A percentile compares a stretch with the other conserved stretches of the same genome.
Evolutionary conservation across 768 basidiomycete species (phyloP).

Genomic region (Xerocomus potaroensis): DNA sequence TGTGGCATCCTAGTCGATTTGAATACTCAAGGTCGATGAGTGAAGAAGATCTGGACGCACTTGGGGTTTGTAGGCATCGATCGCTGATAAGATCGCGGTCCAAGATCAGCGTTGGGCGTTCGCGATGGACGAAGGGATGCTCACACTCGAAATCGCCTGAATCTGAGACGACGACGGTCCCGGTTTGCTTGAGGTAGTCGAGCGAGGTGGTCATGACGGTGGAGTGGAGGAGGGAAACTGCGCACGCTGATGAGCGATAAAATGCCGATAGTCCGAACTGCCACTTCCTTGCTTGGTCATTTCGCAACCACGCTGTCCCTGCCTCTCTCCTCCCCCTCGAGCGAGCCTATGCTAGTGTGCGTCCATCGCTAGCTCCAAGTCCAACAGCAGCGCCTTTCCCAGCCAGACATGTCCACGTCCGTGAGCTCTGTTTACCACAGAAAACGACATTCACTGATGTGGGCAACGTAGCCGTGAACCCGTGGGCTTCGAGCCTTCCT

Average conservation of each 20-base stretch:
- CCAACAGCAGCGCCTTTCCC: too few species aligned
- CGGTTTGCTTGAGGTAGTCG: slow-evolving; percentile 82
- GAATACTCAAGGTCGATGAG: slow-evolving; percentile 3
- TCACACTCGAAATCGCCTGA: slow-evolving; percentile 91
- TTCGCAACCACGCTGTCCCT: not conserved
- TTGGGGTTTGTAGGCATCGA: slow-evolving; percentile 96
- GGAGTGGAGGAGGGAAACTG: not conserved
- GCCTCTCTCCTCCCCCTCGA: not conserved
- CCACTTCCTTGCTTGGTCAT: slow-evolving; percentile 5
- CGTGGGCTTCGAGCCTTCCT: too few species aligned
- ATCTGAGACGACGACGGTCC: slow-evolving; percentile 96
- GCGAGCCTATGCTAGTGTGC: too few species aligned
- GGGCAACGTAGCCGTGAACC: too few species aligned
- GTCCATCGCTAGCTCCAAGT: too few species aligned
- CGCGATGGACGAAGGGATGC: slow-evolving; percentile 12
- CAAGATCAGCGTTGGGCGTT: slow-evolving; percentile 21
- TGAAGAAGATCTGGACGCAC: slow-evolving; percentile 35
- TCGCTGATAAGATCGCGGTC: slow-evolving; percentile 50
- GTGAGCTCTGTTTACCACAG: too few species aligned
- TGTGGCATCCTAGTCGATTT: slow-evolving; percentile 74
- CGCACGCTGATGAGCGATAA: slow-evolving; percentile 14
- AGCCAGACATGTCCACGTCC: too few species aligned
- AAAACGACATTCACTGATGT: too few species aligned
- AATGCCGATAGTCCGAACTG: slow-evolving; percentile 14
- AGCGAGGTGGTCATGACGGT: slow-evolving; percentile 73